Base-by-base conservation (phyloP, 352 stramenopile genomes). In the Pseudoperonospora humuli region DNA sequence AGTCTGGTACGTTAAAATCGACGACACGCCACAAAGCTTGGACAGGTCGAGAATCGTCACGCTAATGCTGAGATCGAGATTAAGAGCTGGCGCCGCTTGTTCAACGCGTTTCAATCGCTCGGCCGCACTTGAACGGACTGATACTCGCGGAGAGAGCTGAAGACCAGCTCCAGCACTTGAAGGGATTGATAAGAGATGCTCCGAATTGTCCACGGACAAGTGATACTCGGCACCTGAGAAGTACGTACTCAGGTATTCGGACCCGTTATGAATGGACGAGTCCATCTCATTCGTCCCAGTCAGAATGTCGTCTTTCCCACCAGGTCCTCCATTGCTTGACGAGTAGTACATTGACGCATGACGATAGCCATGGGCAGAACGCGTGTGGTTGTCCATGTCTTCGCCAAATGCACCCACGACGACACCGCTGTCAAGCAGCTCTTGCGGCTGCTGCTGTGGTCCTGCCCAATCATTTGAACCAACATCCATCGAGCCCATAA, bases 11-110 rank as follows among this genome's bases (percentile, higher is more conserved):
- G 70, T 86, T 24, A 91, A 44, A 10, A 86, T 70, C 4, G 78
- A 73, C 4, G 75, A 87, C 7, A 91, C 67, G 19, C 78, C 78
- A 28, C 78, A 91, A 3, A 91, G 61, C 37, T 64, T 71, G 11
- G 78, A 91, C 13, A 91, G 51, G 34, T 91, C 78, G 19, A 91
- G 49, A 25, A 86, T 51, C 13, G 66, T 84, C 11, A 88, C 78
- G 17, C 70, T 84, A 19, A 88, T 59, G 38, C 68, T 88, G 3
- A 87, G 40, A 37, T 87, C 76, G 7, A 84, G 50, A 32, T 83
- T 80, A 2, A 84, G 56, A 20, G 61, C 61, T 1, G 68, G 43
- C 24, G 67, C 14, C 11, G 61, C 25, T 39, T 75, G 64, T 11
- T 86, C 72, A 1, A 69, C 47, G 3, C 70, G 76, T 45, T 85